phyloP scores from a whole-genome alignment of 257 asterid species.

The Nemophila menziesii region DNA sequence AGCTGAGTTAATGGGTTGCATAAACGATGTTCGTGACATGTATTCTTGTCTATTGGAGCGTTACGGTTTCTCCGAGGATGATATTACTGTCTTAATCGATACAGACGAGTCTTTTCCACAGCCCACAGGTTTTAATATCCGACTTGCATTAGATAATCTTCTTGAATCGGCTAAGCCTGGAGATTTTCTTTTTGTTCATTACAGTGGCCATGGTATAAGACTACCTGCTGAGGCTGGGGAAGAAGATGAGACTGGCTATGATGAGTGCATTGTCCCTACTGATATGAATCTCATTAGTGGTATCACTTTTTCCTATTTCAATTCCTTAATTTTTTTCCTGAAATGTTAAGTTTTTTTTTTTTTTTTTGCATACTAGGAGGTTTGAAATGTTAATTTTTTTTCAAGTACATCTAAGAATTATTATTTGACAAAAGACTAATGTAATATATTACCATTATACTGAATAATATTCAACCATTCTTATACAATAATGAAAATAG shows the following conservation, averaged over 20 bases:
- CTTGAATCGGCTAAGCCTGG: conserved; percentile 49
- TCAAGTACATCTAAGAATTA: too few species aligned
- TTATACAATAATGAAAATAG: too few species aligned
- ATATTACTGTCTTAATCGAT: conserved; percentile 63
- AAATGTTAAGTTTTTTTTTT: too few species aligned
- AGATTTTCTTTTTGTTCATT: conserved; percentile 74
- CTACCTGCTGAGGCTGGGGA: conserved; percentile 98
- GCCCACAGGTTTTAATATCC: conserved; percentile 83
- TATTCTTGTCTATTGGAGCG: conserved; percentile 51
- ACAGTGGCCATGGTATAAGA: conserved; percentile 95
- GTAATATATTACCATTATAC: too few species aligned
- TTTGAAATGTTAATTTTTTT: too few species aligned
- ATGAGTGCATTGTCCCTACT: conserved; percentile 88
- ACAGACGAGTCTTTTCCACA: conserved; percentile 61
- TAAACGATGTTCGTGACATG: conserved; percentile 82
- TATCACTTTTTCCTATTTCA: conserved; percentile 6
- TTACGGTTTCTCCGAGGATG: conserved; percentile 68
- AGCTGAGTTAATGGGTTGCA: conserved; percentile 87
- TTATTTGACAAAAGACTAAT: too few species aligned
- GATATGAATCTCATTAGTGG: conserved; percentile 94
- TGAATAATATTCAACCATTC: too few species aligned
- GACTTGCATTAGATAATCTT: conserved; percentile 58
- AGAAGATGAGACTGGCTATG: conserved; percentile 92
- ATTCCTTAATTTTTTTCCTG: not conserved
- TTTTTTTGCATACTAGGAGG: too few species aligned